A percentile compares a stretch with the other conserved stretches of the same genome.
These are phyloP conservation scores for Lachnellula hyalina DNA, from an alignment of 2,329 filamentous ascomycete species.

Conservation along the genomic window DNA sequence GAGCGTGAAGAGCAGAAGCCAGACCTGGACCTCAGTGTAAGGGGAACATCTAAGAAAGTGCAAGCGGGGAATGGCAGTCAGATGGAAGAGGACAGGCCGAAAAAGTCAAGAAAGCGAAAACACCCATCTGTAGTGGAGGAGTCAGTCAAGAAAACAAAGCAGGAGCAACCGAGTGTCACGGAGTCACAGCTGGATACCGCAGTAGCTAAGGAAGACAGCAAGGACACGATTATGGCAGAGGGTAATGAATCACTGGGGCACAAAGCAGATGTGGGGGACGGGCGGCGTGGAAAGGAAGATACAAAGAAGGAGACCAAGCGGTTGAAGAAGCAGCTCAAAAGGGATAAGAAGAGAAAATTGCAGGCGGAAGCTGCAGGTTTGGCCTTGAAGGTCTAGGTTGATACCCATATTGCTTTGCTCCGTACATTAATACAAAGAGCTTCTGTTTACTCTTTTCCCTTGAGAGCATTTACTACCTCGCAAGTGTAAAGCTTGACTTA, in stretches of 20 bases:
- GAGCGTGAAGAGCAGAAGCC: background rate
- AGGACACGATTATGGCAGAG: background rate
- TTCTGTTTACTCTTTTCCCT: too few relatives aligned
- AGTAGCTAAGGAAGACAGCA: background rate
- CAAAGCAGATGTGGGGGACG: background rate
- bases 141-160: background rate
- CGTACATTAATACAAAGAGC: too few relatives aligned
- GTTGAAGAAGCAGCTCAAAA: constrained; percentile 17
- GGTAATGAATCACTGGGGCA: background rate
- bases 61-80: background rate
- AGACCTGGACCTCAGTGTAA: background rate
- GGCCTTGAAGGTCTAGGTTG: background rate
- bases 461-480: too few relatives aligned
- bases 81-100: background rate
- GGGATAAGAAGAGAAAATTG: constrained; percentile 17
- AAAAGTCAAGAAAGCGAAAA: background rate
- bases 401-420: too few relatives aligned
- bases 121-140: background rate
- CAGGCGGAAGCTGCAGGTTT: constrained; percentile 11
- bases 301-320: constrained; percentile 9
- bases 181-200: background rate
- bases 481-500: too few relatives aligned
- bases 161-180: background rate
- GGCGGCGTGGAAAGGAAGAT: constrained; percentile 3
- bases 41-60: background rate